Percentiles rank a stretch among this genome's conserved stretches.
These are phyloP conservation scores for Scheffersomyces stipitis DNA, from an alignment of 805 yeast genomes.

Conservation along the genomic window DNA sequence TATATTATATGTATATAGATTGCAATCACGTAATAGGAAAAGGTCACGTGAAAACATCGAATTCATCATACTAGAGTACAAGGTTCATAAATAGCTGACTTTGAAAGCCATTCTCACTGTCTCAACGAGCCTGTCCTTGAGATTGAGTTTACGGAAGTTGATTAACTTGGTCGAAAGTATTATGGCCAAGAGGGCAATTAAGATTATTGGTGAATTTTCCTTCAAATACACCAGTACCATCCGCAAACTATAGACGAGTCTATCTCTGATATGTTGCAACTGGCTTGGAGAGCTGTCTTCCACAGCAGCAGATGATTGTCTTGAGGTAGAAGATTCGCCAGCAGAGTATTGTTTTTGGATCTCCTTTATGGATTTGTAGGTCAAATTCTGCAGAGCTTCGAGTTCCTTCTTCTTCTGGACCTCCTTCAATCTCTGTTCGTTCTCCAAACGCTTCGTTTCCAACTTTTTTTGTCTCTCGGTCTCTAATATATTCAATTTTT, in stretches of 20 bases:
- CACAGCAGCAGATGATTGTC: conserved; percentile 1
- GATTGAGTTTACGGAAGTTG: conserved; percentile 23
- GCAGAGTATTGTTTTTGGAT: conserved; percentile 17
- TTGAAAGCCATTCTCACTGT: conserved; percentile 46
- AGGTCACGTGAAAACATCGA: too few relatives aligned
- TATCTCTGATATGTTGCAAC: conserved; percentile 12
- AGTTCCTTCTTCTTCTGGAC: conserved; percentile 11
- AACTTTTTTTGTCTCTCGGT: conserved; percentile 19
- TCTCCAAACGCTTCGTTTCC: conserved; percentile 15
- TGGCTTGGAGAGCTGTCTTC: conserved; percentile 1
- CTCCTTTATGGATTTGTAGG: conserved; percentile 30
- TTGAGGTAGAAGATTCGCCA: conserved; percentile 4
- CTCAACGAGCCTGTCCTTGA: conserved; percentile 31
- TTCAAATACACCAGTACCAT: conserved; percentile 22
- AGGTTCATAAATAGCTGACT: conserved; percentile 38
- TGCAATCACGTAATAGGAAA: too few relatives aligned
- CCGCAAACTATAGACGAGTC: conserved; percentile 14
- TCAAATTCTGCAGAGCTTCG: conserved; percentile 21
- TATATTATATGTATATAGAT: too few relatives aligned
- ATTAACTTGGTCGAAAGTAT: conserved; percentile 21
- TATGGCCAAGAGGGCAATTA: conserved; percentile 19
- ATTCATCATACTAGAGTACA: background rate
- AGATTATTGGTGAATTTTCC: conserved; percentile 28
- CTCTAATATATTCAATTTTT: conserved; percentile 9
- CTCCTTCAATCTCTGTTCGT: conserved; percentile 21